These are phyloP conservation scores for Paxillus ammoniavirescens DNA, from an alignment of 768 basidiomycete genomes.

Conservation along the genomic window DNA sequence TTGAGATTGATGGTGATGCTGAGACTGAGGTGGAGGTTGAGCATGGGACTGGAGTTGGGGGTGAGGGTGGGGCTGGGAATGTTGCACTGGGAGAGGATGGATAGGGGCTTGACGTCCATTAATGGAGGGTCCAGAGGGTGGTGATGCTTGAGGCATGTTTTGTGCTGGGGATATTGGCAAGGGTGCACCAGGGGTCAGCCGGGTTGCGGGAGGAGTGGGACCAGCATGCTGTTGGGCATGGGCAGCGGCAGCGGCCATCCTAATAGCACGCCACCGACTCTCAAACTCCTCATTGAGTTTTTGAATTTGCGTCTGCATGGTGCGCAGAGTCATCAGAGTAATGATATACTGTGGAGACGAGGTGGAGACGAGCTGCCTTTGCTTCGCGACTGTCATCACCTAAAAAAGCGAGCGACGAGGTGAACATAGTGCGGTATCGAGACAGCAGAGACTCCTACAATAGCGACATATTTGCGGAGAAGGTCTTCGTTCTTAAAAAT, in stretches of 20 bases:
- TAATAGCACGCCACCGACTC: slow-evolving; percentile 26
- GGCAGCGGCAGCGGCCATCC: slow-evolving; percentile 6
- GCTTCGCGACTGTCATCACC: slow-evolving; percentile 44
- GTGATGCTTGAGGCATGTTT: slow-evolving; percentile 15
- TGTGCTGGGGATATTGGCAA: slow-evolving; percentile 16
- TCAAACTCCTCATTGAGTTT: slow-evolving; percentile 42
- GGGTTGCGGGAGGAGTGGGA: not conserved
- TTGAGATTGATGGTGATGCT: slow-evolving; percentile 3
- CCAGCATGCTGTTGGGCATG: slow-evolving; percentile 5
- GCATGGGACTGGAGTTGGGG: too few species aligned
- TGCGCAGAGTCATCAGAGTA: slow-evolving; percentile 37
- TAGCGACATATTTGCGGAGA: slow-evolving; percentile 50
- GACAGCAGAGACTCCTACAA: slow-evolving; percentile 43
- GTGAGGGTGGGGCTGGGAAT: slow-evolving; percentile 11
- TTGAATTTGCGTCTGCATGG: slow-evolving; percentile 44
- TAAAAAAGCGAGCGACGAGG: slow-evolving; percentile 18
- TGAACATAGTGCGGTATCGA: slow-evolving; percentile 10
- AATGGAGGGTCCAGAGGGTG: slow-evolving; percentile 20
- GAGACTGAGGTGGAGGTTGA: slow-evolving; percentile 5
- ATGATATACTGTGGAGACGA: slow-evolving; percentile 33
- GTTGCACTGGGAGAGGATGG: slow-evolving; percentile 22
- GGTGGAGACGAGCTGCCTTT: slow-evolving; percentile 24
- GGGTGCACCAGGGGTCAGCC: slow-evolving; percentile 15
- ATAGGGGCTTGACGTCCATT: slow-evolving; percentile 31
- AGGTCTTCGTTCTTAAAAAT: slow-evolving; percentile 47